phyloP scores from a whole-genome alignment of 345 rosid genomes.

The Syzygium aqueum region DNA sequence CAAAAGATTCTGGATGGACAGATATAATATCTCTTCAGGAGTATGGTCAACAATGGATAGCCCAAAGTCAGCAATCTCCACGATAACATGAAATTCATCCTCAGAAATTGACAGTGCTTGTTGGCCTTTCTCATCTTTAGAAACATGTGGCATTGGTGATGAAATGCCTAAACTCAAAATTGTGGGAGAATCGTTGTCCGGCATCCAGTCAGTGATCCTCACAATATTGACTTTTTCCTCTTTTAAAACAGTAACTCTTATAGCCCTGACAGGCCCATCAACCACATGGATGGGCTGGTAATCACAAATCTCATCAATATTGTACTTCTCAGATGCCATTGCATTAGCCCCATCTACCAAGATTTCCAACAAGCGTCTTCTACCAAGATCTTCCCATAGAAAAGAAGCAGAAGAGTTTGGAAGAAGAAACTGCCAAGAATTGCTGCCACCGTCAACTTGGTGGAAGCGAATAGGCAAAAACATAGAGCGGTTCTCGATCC shows the following conservation, averaged over 20 bases:
- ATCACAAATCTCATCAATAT: constrained; percentile 82
- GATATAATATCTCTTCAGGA: constrained; percentile 87
- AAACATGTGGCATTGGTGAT: constrained; percentile 25
- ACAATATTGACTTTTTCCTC: constrained; percentile 78
- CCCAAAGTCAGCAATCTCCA: constrained; percentile 94
- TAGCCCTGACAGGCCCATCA: constrained; percentile 57
- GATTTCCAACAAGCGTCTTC: constrained; percentile 57
- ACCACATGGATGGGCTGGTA: constrained; percentile 48
- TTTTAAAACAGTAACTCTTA: constrained; percentile 67
- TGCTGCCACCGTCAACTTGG: constrained; percentile 64
- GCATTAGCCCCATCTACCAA: constrained; percentile 66
- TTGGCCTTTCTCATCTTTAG: constrained; percentile 38
- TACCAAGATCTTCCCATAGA: constrained; percentile 96
- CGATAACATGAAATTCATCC: constrained; percentile 74
- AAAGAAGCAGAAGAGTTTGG: constrained; percentile 90
- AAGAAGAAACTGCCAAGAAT: constrained; percentile 85
- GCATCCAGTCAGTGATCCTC: constrained; percentile 91
- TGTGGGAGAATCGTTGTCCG: constrained; percentile 59
- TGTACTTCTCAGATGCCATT: constrained; percentile 42
- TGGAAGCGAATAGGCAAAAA: constrained; percentile 75
- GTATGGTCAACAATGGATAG: constrained; percentile 86
- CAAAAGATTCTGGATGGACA: constrained; percentile 79
- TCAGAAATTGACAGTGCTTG: constrained; percentile 31
- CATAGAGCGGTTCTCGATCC: constrained; percentile 92
- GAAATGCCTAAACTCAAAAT: constrained; percentile 23